phyloP scores from a whole-genome alignment of 495 filamentous ascomycete species.

The Hypoxylon perforatum region DNA sequence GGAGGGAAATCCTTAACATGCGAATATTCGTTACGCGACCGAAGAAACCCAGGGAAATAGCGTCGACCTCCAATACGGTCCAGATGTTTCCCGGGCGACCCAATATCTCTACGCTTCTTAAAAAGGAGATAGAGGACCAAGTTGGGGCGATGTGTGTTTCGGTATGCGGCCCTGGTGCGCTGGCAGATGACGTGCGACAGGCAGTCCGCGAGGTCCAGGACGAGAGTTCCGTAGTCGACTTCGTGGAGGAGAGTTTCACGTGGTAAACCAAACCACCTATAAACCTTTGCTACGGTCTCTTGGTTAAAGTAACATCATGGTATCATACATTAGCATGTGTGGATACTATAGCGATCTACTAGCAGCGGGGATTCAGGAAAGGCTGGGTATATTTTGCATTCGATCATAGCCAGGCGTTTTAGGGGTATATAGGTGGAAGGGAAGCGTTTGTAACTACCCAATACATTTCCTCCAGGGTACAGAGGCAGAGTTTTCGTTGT shows the following conservation, averaged over 20 bases:
- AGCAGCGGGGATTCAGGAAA: neutral
- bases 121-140: slow-evolving; percentile 79
- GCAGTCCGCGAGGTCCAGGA: slow-evolving; percentile 76
- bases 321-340: neutral
- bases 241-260: slow-evolving; percentile 88
- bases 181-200: slow-evolving; percentile 85
- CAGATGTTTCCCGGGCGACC: slow-evolving; percentile 88
- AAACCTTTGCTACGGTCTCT: neutral
- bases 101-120: slow-evolving; percentile 78
- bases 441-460: slow-evolving; percentile 1
- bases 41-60: slow-evolving; percentile 75
- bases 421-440: slow-evolving; percentile 6
- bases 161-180: slow-evolving; percentile 84
- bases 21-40: slow-evolving; percentile 90
- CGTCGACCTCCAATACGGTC: slow-evolving; percentile 76
- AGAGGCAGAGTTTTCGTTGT: slow-evolving; percentile 2
- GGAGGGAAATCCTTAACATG: slow-evolving; percentile 81
- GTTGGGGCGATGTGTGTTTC: slow-evolving; percentile 90
- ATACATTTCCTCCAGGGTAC: neutral
- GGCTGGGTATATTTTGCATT: slow-evolving; percentile 16
- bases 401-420: slow-evolving; percentile 31
- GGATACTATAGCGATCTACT: neutral
- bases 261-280: slow-evolving; percentile 72
- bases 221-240: slow-evolving; percentile 72
- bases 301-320: neutral